Conservation (phyloP, 306 rosid genomes). For the Prunus padus region DNA sequence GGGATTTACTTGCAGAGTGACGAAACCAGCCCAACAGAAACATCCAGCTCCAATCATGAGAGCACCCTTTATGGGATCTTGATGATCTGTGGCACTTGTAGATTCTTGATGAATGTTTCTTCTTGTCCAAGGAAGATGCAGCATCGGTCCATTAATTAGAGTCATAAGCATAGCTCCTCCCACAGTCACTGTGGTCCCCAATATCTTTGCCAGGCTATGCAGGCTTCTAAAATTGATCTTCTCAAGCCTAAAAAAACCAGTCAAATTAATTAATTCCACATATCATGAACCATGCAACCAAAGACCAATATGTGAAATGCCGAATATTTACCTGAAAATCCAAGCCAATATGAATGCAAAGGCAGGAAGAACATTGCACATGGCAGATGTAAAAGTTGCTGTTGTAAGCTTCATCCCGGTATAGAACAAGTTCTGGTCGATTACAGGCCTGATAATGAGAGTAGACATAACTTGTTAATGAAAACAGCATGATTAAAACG, state of each 20-base stretch:
- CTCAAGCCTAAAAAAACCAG: conserved; percentile 41
- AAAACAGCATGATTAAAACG: not conserved
- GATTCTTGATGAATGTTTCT: conserved; percentile 19
- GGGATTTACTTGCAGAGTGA: conserved; percentile 34
- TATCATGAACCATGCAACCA: not conserved
- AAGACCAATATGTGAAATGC: not conserved
- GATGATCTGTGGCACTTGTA: conserved; percentile 16
- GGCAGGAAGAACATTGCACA: conserved; percentile 59
- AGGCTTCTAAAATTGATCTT: conserved; percentile 34
- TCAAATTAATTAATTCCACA: not conserved
- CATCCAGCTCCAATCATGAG: conserved; percentile 42
- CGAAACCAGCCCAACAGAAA: conserved; percentile 46
- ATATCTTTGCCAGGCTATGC: conserved; percentile 41
- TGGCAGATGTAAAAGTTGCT: conserved; percentile 52
- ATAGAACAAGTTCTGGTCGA: conserved; percentile 55
- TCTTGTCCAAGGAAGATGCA: conserved; percentile 41
- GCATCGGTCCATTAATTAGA: conserved; percentile 35
- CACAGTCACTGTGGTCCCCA: conserved; percentile 42
- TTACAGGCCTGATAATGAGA: conserved; percentile 41
- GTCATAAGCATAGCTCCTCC: conserved; percentile 62
- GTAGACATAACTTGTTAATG: not conserved
- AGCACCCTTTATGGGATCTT: conserved; percentile 45
- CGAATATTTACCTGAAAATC: conserved; percentile 21
- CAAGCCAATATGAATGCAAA: conserved; percentile 59
- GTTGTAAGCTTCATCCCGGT: conserved; percentile 54